Evolutionary conservation across 1,284 basidiomycete species (phyloP), one percentile per base, ranked within the genome.

Genomic region (Ceratobasidium sp.): DNA sequence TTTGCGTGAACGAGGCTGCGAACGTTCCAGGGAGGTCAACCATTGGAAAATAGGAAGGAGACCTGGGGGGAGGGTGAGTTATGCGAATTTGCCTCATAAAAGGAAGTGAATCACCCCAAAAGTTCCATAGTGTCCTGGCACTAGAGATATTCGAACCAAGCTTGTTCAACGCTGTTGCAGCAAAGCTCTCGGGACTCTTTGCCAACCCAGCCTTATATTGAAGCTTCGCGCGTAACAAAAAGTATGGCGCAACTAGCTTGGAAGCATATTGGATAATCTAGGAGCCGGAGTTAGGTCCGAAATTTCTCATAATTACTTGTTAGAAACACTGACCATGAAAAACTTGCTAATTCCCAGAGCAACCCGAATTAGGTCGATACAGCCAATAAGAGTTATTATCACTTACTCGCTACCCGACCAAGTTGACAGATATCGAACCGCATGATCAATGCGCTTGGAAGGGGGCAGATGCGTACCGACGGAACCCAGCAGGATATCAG

Each of bases 321-420:
- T 5, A 6, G 23, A 39, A 14, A 59, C 14, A 78, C 82, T 73
- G 59, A 92, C 91, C 86, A 88, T 87, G 79, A 93, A 91, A 34
- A 92, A 78, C 79, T 93, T 93, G 81, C 91, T 93, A 77, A 21
- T 77, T 53, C 21, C 30, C n/a, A 57, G 10, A 14, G 41, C 8
- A n/a, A 67, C 14, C 12, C 16, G 23, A 9, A 45, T 34, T 41
- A 43, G 43, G 12, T 53, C 50, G 5, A 16, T 28, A 0, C 16
- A 1, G 30, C 41, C 46, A 14, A n/a, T 41, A 30, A 1, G 26
- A 6, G 1, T 21, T 43, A 9, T 18, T 65, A 21, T 14, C 28
- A 86, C 87, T 81, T 82, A 92, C 92, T 93, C 92, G 86, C 87
- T 92, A 39, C 91, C 91, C 78, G 88, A 89, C 90, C 90, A 93